Percentiles rank a stretch among this genome's conserved stretches.
phyloP scores from a whole-genome alignment of 257 asterid genomes.

The Solanum pinnatisectum region DNA sequence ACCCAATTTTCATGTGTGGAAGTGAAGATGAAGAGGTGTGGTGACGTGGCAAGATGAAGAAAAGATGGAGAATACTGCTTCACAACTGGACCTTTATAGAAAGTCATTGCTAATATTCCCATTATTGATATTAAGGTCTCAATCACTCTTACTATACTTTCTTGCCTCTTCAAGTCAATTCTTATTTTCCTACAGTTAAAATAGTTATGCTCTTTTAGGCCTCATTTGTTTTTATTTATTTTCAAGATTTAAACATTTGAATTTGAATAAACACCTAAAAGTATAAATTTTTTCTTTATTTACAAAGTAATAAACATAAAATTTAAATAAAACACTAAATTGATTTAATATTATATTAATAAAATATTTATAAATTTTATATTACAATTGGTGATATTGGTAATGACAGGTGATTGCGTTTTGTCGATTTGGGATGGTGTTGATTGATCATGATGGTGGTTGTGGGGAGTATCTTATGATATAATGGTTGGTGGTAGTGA shows the following conservation, averaged over 20 bases:
- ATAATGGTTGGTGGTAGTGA: not conserved
- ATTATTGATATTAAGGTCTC: constrained; percentile 42
- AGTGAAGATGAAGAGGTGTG: constrained; percentile 42
- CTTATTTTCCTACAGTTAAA: constrained; percentile 16
- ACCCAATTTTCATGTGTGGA: constrained; percentile 40
- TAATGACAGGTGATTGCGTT: too few species aligned
- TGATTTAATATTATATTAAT: too few species aligned
- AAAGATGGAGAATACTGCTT: constrained; percentile 25
- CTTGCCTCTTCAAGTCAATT: constrained; percentile 32
- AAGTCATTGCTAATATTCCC: constrained; percentile 48
- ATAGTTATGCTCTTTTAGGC: too few species aligned
- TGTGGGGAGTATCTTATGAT: not conserved
- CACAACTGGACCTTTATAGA: constrained; percentile 48
- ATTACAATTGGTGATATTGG: too few species aligned
- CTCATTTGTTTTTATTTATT: too few species aligned
- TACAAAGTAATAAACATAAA: too few species aligned
- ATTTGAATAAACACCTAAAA: too few species aligned
- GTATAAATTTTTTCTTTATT: too few species aligned
- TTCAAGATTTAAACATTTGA: too few species aligned
- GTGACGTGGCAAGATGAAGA: constrained; percentile 6
- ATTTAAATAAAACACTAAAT: too few species aligned
- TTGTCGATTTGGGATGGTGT: not conserved
- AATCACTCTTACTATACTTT: constrained; percentile 44
- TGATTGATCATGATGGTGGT: not conserved
- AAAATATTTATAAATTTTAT: too few species aligned